phyloP scores from a whole-genome alignment of 2,329 filamentous ascomycete genomes.

The Beauveria australis region DNA sequence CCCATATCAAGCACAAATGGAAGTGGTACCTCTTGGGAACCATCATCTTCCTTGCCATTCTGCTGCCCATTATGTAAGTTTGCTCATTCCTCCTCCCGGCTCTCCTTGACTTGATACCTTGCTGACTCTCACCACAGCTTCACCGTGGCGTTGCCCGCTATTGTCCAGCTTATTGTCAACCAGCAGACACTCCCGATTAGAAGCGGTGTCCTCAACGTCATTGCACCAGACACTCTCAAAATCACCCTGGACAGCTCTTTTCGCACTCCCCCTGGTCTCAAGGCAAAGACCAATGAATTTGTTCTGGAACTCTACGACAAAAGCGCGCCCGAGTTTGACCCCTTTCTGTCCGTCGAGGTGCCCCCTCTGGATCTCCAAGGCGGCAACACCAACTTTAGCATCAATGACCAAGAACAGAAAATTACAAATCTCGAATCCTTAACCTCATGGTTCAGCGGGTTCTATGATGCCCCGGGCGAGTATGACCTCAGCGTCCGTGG shows the following conservation, averaged over 20 bases:
- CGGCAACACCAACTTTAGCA: constrained; percentile 27
- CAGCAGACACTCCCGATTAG: constrained; percentile 31
- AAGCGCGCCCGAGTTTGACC: constrained; percentile 22
- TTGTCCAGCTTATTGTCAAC: constrained; percentile 36
- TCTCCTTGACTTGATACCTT: neutral
- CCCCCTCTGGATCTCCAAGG: constrained; percentile 26
- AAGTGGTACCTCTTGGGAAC: constrained; percentile 34
- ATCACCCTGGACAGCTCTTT: constrained; percentile 30
- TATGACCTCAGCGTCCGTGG: constrained; percentile 31
- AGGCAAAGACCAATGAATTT: constrained; percentile 29
- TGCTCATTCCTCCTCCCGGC: neutral
- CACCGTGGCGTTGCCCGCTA: constrained; percentile 36
- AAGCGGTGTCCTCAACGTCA: constrained; percentile 25
- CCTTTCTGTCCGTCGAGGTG: constrained; percentile 18
- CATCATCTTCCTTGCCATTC: constrained; percentile 16
- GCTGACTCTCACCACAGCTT: constrained; percentile 26
- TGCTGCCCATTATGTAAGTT: constrained; percentile 12
- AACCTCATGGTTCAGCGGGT: constrained; percentile 28
- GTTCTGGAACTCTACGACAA: constrained; percentile 34
- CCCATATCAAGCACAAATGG: constrained; percentile 34
- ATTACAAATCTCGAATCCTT: constrained; percentile 33
- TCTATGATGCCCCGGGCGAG: constrained; percentile 27
- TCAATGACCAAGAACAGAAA: constrained; percentile 26
- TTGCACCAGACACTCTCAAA: constrained; percentile 25
- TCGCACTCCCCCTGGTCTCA: constrained; percentile 24